phyloP scores from a whole-genome alignment of 2,329 filamentous ascomycete species.

The Alternaria triticimaculans region DNA sequence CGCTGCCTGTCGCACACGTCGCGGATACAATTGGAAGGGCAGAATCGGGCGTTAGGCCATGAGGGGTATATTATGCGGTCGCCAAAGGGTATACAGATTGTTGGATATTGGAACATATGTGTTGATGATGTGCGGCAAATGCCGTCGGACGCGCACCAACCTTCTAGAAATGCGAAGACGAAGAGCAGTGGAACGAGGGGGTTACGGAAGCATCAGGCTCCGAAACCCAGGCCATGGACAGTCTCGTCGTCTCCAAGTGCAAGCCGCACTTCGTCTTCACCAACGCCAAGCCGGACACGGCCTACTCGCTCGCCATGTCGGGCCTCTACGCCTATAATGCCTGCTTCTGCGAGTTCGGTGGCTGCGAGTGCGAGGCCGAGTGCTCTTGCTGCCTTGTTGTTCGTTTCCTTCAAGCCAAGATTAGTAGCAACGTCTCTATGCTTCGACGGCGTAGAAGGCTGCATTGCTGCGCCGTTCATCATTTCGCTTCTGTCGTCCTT shows the following conservation, averaged over 20 bases:
- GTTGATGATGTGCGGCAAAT: background rate
- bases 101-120: constrained; percentile 7
- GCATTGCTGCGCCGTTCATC: constrained; percentile 9
- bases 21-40: constrained; percentile 6
- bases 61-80: constrained; percentile 4
- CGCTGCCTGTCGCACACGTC: background rate
- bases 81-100: constrained; percentile 8
- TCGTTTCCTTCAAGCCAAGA: constrained; percentile 29
- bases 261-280: constrained; percentile 87
- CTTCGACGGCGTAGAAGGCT: constrained; percentile 24
- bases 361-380: constrained; percentile 73
- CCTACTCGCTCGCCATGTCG: constrained; percentile 81
- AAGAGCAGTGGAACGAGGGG: background rate
- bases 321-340: constrained; percentile 83
- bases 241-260: constrained; percentile 89
- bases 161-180: constrained; percentile 5
- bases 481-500: constrained; percentile 35
- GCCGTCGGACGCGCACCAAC: background rate
- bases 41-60: constrained; percentile 1
- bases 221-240: constrained; percentile 74
- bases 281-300: constrained; percentile 83
- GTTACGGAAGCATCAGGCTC: constrained; percentile 17
- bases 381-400: constrained; percentile 52
- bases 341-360: constrained; percentile 83
- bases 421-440: constrained; percentile 20